Base-by-base conservation (phyloP, 805 yeast genomes). In the Phaffomyces thermotolerans region DNA sequence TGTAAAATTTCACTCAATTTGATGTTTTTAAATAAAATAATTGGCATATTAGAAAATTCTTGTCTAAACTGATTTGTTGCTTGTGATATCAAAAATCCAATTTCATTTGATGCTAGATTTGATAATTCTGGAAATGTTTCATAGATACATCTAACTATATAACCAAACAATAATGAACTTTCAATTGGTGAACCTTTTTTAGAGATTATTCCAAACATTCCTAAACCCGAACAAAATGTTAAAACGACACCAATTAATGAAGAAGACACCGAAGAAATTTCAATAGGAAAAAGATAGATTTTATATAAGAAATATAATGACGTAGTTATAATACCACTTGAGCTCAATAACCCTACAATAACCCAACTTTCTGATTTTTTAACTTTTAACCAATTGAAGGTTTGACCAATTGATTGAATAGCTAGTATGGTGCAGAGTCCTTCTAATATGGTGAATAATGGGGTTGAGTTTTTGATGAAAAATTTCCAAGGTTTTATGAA, bases 381-480 rank as follows among this genome's bases (percentile, higher is more conserved):
- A 10, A 62, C 60, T 20, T 81, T 76, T 37, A 87, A 66, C 83
- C 90, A 82, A 48, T 76, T 73, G 42, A 85, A 73, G 8, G 86
- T 79, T 54, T 89, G 89, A 8, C 98, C 96, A 35, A 86, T 74
- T 13, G 95, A 86, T 66, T 93, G 99, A 48, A 93, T 88, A n/a
- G 88, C 81, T 44, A 93, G 69, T 23, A 93, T 74, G 1, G 96
- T 80, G 63, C 96, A 95, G 53, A 93, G 81, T 2, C 99, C 99
- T 65, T 93, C 99, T 41, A 90, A 67, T 17, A 89, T 71, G 0
- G 96, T 86, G 63, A 93, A 91, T 37, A 86, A 68, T 2, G 96
- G 93, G 0, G 99, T 93, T 6, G 95, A 78, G 58, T 89, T 85
- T 41, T 79, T 71, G 32, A 93, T 68, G 27, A 84, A 64, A 37